These are phyloP conservation scores for Candida morakotiae DNA, from an alignment of 805 yeast genomes.

Conservation along the genomic window DNA sequence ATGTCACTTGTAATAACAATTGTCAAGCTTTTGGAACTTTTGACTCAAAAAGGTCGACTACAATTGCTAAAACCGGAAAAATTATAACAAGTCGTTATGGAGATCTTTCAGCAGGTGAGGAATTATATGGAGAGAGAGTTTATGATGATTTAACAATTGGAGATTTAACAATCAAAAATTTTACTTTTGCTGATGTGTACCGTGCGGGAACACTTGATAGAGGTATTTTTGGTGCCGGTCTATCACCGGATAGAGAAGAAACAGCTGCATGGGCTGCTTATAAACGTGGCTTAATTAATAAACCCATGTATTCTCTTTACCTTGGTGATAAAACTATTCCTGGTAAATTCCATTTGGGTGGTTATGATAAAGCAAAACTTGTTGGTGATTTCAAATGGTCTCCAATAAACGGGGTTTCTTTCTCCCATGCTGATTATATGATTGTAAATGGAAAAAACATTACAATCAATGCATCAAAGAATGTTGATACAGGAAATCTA, in stretches of 20 bases:
- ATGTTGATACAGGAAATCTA: background rate
- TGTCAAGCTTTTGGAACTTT: background rate
- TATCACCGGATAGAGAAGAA: background rate
- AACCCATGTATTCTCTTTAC: background rate
- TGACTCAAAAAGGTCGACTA: background rate
- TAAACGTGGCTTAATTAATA: background rate
- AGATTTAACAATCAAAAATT: too few relatives aligned
- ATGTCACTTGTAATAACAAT: background rate
- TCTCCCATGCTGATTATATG: background rate
- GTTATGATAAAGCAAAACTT: too few relatives aligned
- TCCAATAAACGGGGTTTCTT: background rate
- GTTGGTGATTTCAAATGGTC: background rate
- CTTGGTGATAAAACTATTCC: background rate
- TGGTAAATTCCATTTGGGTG: slow-evolving; percentile 2
- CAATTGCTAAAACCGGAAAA: background rate
- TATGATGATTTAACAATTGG: too few relatives aligned
- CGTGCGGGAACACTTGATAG: too few relatives aligned
- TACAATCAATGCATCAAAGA: background rate
- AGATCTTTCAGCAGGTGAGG: too few relatives aligned
- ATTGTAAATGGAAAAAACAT: background rate
- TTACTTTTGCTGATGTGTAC: too few relatives aligned
- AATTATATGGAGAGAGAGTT: too few relatives aligned
- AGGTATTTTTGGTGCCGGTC: background rate
- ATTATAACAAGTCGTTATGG: background rate
- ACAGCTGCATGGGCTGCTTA: background rate